These are phyloP conservation scores for Crataegus laevigata DNA, from an alignment of 306 rosid species.

Conservation along the genomic window DNA sequence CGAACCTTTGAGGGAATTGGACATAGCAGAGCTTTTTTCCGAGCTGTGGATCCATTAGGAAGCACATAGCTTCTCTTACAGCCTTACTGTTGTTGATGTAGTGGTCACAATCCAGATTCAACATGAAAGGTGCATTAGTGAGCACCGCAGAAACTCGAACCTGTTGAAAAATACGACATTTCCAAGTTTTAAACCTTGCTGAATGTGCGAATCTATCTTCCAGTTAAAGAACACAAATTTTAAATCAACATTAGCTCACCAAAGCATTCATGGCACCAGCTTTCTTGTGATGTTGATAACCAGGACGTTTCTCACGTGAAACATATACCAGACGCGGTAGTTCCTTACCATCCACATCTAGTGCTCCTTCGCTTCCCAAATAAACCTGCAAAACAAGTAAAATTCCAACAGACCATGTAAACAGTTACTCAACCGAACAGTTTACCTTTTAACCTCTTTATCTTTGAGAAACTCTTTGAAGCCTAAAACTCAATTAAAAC, in stretches of 20 bases:
- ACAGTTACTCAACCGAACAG: neutral
- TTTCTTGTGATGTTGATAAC: constrained; percentile 74
- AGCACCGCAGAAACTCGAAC: constrained; percentile 95
- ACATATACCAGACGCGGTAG: constrained; percentile 79
- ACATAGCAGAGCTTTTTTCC: constrained; percentile 79
- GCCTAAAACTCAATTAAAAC: neutral
- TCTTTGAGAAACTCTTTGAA: neutral
- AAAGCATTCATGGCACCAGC: constrained; percentile 97
- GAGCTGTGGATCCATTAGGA: constrained; percentile 79
- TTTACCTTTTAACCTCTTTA: neutral
- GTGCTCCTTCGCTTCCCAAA: constrained; percentile 81
- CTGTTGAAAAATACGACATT: constrained; percentile 29
- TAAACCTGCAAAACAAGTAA: constrained; percentile 45
- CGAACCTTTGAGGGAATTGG: constrained; percentile 88
- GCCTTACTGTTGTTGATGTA: constrained; percentile 92
- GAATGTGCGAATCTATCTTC: neutral
- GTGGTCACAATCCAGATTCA: constrained; percentile 96
- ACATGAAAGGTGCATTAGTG: constrained; percentile 87
- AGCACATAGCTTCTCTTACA: constrained; percentile 93
- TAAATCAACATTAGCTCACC: constrained; percentile 37
- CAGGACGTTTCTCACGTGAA: constrained; percentile 85
- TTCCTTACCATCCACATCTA: constrained; percentile 70
- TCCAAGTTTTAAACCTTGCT: constrained; percentile 7
- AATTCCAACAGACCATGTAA: neutral
- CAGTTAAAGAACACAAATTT: neutral